Percentiles rank a stretch among this genome's conserved stretches.
Conservation (phyloP, 495 filamentous ascomycete species). For the Lophium mytilinum region DNA sequence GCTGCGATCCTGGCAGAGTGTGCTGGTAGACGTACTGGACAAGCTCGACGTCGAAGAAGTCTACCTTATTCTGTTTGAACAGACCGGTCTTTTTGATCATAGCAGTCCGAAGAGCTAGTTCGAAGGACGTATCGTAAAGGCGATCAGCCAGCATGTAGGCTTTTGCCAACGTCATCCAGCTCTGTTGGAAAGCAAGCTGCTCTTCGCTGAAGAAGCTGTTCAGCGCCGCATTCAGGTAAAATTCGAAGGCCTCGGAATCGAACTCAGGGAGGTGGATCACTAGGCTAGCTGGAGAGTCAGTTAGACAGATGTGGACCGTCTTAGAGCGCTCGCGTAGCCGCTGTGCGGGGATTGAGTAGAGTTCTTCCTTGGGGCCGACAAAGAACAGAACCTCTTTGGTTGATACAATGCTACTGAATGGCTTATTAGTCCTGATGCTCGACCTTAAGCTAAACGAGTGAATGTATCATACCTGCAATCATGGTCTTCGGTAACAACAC, state of each 20-base stretch:
- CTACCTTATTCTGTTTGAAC: neutral
- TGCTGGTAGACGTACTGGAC: neutral
- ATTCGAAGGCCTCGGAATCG: neutral
- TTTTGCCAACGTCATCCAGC: neutral
- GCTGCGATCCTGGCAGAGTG: neutral
- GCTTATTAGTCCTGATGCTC: neutral
- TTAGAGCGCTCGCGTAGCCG: neutral
- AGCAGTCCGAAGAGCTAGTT: neutral
- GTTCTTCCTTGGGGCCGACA: neutral
- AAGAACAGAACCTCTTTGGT: neutral
- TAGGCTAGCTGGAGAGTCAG: neutral
- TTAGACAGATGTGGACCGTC: neutral
- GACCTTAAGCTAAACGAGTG: neutral
- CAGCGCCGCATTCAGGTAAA: neutral
- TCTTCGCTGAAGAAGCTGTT: neutral
- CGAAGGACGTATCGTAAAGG: neutral
- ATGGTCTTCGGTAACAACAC: too few species aligned
- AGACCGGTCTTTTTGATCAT: neutral
- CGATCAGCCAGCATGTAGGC: neutral
- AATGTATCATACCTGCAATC: too few species aligned
- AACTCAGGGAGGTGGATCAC: neutral
- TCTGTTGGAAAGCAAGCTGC: neutral
- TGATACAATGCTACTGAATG: neutral
- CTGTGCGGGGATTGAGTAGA: neutral
- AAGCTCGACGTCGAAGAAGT: neutral